Evolutionary conservation across 1,284 basidiomycete genomes (phyloP).

Genomic region (Tilletia caries): DNA sequence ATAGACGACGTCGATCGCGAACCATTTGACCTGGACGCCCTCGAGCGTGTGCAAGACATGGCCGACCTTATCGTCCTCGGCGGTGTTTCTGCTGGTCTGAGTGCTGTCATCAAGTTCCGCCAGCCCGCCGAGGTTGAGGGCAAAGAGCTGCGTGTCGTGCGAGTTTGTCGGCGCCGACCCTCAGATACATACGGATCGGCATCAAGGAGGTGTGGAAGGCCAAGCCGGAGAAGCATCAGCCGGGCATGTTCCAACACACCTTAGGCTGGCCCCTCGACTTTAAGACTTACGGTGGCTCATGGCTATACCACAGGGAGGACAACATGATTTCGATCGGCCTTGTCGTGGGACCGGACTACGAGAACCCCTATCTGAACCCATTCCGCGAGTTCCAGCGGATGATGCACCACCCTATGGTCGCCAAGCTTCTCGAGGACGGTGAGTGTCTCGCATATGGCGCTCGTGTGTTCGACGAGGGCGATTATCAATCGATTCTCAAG

Average conservation of each 20-base stretch:
- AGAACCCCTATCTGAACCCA: conserved; percentile 88
- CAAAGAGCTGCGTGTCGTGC: conserved; percentile 82
- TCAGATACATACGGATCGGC: conserved; percentile 94
- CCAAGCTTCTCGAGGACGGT: conserved; percentile 71
- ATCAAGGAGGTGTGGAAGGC: conserved; percentile 98
- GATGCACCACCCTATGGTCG: conserved; percentile 95
- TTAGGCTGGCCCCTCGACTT: conserved; percentile 87
- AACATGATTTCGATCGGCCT: conserved; percentile 86
- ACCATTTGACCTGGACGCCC: conserved; percentile 43
- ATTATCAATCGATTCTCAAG: conserved; percentile 85
- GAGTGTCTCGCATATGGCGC: conserved; percentile 86
- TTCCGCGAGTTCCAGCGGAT: conserved; percentile 92
- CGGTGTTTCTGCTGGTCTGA: conserved; percentile 88
- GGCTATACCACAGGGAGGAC: conserved; percentile 93
- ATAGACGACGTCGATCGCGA: conserved; percentile 33
- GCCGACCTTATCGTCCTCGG: conserved; percentile 97
- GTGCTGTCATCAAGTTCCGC: conserved; percentile 92
- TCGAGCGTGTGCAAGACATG: conserved; percentile 59
- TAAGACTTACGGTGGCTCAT: conserved; percentile 87
- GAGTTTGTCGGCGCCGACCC: conserved; percentile 67
- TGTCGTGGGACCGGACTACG: conserved; percentile 90
- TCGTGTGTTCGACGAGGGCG: conserved; percentile 87
- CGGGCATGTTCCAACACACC: conserved; percentile 86
- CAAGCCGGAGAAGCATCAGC: conserved; percentile 69
- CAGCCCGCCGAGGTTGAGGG: conserved; percentile 78